Evolutionary conservation across 75 land plant genomes (phyloP), one percentile per base, ranked within the genome.

Genomic region (Selaginella moellendorffii): DNA sequence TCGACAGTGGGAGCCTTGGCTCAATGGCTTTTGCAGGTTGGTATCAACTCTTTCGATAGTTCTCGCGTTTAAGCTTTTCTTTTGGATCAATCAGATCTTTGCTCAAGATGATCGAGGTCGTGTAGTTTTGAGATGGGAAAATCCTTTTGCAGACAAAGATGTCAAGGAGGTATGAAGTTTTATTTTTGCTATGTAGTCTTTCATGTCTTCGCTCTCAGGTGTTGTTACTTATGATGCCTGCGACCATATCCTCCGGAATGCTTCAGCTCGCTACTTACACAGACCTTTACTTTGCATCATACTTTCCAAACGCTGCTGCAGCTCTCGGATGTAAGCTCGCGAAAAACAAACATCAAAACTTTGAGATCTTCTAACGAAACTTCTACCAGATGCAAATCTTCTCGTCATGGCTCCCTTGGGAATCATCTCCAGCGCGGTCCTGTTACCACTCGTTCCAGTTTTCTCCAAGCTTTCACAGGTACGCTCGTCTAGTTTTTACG

Each of bases 401-500:
- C 64, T 78, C 28, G 78, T 77, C 17, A 75, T 75, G 79, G 80
- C 80, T 0, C 80, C 80, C 20, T 19, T 78, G 78, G 80, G 80
- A 20, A 78, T 78, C 28, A 30, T 75, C 19, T 75, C 78, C 2
- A 78, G 80, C 52, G 60, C 80, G 10, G 53, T 78, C 5, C 28
- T 76, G 28, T 51, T 78, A 17, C 78, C 80, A n/a, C 61, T 78
- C 21, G 29, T 78, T 21, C 68, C 78, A 51, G 29, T 76, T 23
- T 78, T 75, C 52, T 69, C 80, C 52, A 31, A 69, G 24, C 70
- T 78, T 54, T 36, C 61, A 61, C 59, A 74, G 69, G 78, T 74
- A 24, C 25, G 27, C 28, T 30, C 14, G 29, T 14, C 26, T 18
- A 28, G 26, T 2, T 28, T 2, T 31, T 8, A 19, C 22, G 29